phyloP scores from a whole-genome alignment of 139 green algal species.

The Tetratostichococcus sp. region DNA sequence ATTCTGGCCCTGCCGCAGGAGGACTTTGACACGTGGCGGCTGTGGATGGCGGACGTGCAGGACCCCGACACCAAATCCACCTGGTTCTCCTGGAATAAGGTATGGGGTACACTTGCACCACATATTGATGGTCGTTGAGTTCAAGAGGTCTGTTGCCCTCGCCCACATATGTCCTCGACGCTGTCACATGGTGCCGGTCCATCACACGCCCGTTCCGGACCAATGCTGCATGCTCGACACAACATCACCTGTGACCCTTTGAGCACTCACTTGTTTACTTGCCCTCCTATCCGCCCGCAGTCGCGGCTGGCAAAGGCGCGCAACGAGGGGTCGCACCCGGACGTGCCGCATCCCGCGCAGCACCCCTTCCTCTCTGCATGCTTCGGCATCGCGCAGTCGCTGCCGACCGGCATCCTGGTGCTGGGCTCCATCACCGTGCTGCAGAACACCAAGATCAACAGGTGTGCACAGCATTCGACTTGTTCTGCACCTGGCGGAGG shows the following conservation, averaged over 20 bases:
- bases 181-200: no score
- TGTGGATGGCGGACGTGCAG: conserved; percentile 45
- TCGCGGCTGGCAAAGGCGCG: conserved; percentile 37
- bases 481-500: no score
- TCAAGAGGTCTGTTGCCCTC: no score
- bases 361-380: conserved; percentile 15
- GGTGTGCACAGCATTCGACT: conserved; percentile 8
- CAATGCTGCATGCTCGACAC: no score
- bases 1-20: no score
- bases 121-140: no score
- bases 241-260: no score
- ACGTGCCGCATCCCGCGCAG: conserved; percentile 8
- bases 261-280: no score
- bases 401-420: conserved; percentile 30
- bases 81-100: conserved; percentile 21
- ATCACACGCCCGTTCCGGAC: no score
- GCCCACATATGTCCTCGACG: no score
- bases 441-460: conserved; percentile 26
- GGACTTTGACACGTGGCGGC: conserved; percentile 40
- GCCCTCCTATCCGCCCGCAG: neutral
- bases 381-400: conserved; percentile 20
- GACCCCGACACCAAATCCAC: conserved; percentile 34
- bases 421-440: conserved; percentile 27
- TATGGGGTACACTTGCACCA: neutral
- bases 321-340: conserved; percentile 30